A percentile compares a stretch with the other conserved stretches of the same genome.
phyloP scores from a whole-genome alignment of 129 eudicot species.

The Pittosporum tobira region DNA sequence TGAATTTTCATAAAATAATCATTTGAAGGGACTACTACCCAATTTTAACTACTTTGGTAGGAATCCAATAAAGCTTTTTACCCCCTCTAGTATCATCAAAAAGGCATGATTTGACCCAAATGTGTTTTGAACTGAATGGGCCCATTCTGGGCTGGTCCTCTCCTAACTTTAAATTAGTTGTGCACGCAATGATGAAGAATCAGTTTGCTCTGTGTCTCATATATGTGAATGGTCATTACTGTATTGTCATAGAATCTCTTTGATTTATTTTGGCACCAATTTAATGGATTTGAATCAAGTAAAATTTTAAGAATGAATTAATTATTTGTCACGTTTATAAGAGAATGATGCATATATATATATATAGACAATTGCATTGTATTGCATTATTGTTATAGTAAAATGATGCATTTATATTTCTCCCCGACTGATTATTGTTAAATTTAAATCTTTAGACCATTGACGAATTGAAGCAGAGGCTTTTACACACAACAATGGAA shows the following conservation, averaged over 20 bases:
- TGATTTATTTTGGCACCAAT: too few relatives aligned
- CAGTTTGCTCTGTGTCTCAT: neutral
- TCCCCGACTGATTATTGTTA: neutral
- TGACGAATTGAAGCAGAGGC: slow-evolving; percentile 42
- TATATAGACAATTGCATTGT: too few relatives aligned
- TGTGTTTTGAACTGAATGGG: slow-evolving; percentile 17
- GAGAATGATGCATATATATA: too few relatives aligned
- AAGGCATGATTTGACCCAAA: slow-evolving; percentile 10
- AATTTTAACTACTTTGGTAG: slow-evolving; percentile 1
- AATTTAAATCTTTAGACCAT: slow-evolving; percentile 10
- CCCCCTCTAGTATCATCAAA: neutral
- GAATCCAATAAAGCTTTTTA: slow-evolving; percentile 9
- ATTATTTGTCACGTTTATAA: too few relatives aligned
- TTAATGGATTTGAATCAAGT: too few relatives aligned
- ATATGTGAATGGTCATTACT: neutral
- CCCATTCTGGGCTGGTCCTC: slow-evolving; percentile 10
- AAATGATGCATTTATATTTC: neutral
- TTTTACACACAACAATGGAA: slow-evolving; percentile 33
- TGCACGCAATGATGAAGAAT: slow-evolving; percentile 3
- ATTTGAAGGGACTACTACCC: slow-evolving; percentile 9
- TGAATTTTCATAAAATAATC: neutral
- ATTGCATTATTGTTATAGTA: neutral
- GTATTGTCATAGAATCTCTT: neutral
- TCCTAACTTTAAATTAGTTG: slow-evolving; percentile 6
- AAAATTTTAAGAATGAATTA: too few relatives aligned